These are phyloP conservation scores for Osmanthus fragrans DNA, from an alignment of 257 asterid species.

Conservation along the genomic window DNA sequence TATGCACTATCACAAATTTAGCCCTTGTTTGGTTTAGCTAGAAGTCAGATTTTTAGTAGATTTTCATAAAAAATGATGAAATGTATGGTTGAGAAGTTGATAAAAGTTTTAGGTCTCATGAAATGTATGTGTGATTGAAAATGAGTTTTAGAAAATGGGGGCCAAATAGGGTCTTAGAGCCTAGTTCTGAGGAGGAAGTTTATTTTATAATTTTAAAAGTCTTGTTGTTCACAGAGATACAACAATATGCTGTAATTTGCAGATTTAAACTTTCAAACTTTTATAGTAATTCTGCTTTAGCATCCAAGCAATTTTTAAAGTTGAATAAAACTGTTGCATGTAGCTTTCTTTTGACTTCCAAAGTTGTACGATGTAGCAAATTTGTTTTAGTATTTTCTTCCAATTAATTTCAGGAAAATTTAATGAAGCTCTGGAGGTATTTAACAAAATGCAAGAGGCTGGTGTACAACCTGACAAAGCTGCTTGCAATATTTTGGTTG, in stretches of 20 bases:
- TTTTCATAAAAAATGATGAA: too few species aligned
- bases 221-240: not conserved
- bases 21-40: too few species aligned
- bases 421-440: conserved; percentile 70
- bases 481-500: conserved; percentile 81
- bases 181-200: not conserved
- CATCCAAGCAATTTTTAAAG: not conserved
- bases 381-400: not conserved
- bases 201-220: conserved; percentile 1
- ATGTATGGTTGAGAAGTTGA: too few species aligned
- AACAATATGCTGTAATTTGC: not conserved
- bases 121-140: too few species aligned
- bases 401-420: conserved; percentile 54
- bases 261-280: not conserved
- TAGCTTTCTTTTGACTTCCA: not conserved
- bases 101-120: too few species aligned
- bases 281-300: conserved; percentile 2
- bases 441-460: conserved; percentile 77
- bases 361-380: not conserved
- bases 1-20: not conserved
- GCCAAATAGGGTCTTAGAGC: not conserved
- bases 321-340: conserved; percentile 3
- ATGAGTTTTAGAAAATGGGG: too few species aligned
- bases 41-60: too few species aligned
- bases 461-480: conserved; percentile 92